A percentile compares a stretch with the other conserved stretches of the same genome.
phyloP scores from a whole-genome alignment of 2,329 filamentous ascomycete genomes.

The Dendrostoma leiphaemia region DNA sequence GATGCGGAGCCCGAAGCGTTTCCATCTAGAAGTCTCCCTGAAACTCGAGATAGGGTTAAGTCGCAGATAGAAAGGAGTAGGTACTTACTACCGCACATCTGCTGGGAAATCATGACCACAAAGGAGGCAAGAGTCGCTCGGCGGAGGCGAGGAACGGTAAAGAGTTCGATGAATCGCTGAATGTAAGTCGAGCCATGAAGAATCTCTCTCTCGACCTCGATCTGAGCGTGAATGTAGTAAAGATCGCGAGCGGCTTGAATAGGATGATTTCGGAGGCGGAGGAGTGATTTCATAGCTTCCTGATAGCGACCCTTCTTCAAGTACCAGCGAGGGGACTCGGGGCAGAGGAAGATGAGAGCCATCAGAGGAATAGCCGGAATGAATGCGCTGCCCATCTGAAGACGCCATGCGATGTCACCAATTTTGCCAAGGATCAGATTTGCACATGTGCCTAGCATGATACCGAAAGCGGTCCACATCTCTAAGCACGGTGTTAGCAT shows the following conservation, averaged over 20 bases:
- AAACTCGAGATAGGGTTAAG: too few relatives aligned
- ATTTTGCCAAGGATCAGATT: conserved; percentile 63
- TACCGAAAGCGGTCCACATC: conserved; percentile 52
- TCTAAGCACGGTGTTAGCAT: conserved; percentile 41
- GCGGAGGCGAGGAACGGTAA: conserved; percentile 56
- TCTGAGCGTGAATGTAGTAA: conserved; percentile 52
- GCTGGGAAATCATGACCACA: conserved; percentile 66
- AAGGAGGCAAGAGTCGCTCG: conserved; percentile 65
- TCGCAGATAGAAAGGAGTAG: neutral
- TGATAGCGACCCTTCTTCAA: conserved; percentile 58
- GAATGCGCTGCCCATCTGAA: conserved; percentile 64
- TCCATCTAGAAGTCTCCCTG: too few relatives aligned
- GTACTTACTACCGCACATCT: conserved; percentile 50
- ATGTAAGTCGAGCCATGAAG: conserved; percentile 39
- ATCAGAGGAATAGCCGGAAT: conserved; percentile 63
- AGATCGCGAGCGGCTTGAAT: conserved; percentile 62
- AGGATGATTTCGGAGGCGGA: conserved; percentile 54
- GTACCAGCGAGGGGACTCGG: conserved; percentile 65
- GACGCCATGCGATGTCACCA: conserved; percentile 59
- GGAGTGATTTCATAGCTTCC: conserved; percentile 55
- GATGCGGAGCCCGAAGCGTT: conserved; percentile 69
- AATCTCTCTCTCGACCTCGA: conserved; percentile 39
- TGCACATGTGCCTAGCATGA: conserved; percentile 55
- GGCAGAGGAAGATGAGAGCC: conserved; percentile 56
- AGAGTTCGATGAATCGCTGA: conserved; percentile 53